phyloP scores from a whole-genome alignment of 2,329 filamentous ascomycete species.

The Arthrobotrys conoides region DNA sequence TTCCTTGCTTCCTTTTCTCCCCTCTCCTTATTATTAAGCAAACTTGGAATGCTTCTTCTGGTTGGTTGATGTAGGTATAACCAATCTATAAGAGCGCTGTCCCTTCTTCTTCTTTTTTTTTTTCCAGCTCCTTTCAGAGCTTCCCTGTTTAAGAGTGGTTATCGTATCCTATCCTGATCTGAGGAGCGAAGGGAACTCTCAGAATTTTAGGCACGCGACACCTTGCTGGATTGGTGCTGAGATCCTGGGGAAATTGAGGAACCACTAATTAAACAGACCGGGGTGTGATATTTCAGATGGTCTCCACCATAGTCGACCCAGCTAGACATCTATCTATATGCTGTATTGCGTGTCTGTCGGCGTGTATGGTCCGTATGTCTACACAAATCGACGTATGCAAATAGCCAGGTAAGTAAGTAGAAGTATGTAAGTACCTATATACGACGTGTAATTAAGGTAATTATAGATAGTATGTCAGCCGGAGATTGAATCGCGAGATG shows the following conservation, averaged over 20 bases:
- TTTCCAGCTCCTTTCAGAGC: constrained; percentile 13
- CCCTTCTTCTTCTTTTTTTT: constrained; percentile 26
- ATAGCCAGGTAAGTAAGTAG: too few species aligned
- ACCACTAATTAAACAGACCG: neutral
- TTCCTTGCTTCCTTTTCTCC: neutral
- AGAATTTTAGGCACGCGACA: constrained; percentile 20
- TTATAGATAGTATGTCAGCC: too few species aligned
- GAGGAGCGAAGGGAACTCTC: constrained; percentile 9
- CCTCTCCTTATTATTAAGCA: constrained; percentile 3
- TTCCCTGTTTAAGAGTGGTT: constrained; percentile 43
- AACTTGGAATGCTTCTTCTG: constrained; percentile 34
- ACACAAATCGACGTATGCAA: too few species aligned
- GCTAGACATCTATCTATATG: neutral
- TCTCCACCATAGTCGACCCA: neutral
- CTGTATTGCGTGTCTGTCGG: neutral
- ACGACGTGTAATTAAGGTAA: too few species aligned
- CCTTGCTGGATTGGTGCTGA: constrained; percentile 23
- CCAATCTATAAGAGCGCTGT: constrained; percentile 52
- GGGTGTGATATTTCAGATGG: constrained; percentile 6
- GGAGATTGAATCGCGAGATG: too few species aligned
- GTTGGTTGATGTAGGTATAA: constrained; percentile 17
- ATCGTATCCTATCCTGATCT: constrained; percentile 2
- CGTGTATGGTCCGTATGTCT: too few species aligned
- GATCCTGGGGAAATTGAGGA: constrained; percentile 17
- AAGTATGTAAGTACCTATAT: too few species aligned